Evolutionary conservation across 2,329 filamentous ascomycete species (phyloP), one percentile per base, ranked within the genome.

Genomic region (Zymoseptoria passerinii): DNA sequence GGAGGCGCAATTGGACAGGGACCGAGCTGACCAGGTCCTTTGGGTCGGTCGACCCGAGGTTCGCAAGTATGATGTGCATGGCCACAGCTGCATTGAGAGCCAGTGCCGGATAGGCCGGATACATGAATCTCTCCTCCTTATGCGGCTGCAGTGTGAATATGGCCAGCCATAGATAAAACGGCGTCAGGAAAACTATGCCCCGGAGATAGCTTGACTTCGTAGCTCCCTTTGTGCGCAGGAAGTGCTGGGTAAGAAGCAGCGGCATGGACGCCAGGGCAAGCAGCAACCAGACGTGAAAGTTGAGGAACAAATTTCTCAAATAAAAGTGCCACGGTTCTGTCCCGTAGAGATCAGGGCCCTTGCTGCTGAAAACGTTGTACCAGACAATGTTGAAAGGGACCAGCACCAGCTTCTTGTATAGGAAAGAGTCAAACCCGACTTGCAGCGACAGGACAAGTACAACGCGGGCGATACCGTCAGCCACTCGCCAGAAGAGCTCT

Each of bases 91-190:
- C 92, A 68, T 96, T 96, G 40, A 99, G 79, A 0, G 89, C 88
- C 44, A 99, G 79, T 63, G 92, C 90, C 0, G 94, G 94, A 68
- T 99, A 99, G 1, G 85, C 89, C 0, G 94, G 94, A 69, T 96
- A 99, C 92, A 99, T 97, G 77, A 99, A 99, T 6, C 94, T 82
- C 75, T 99, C 94, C 72, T 99, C 94, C 70, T 99, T 99, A 76
- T 99, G 94, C 16, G 94, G 90, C 71, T 99, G 94, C 8, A 88
- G 72, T 0, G 89, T 92, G 76, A 99, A 97, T 62, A 97, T 94
- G 3, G 76, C 83, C 28, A 99, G 81, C 94, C 94, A 99, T 70
- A 96, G 81, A 72, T 97, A 99, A 74, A 97, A 95, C 0, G 94
- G 94, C 0, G 83, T 76, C 56, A 92, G 78, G 65, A 96, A 90